phyloP scores from a whole-genome alignment of 1,139 yeast genomes.

The Sugiyamaella novakii region DNA sequence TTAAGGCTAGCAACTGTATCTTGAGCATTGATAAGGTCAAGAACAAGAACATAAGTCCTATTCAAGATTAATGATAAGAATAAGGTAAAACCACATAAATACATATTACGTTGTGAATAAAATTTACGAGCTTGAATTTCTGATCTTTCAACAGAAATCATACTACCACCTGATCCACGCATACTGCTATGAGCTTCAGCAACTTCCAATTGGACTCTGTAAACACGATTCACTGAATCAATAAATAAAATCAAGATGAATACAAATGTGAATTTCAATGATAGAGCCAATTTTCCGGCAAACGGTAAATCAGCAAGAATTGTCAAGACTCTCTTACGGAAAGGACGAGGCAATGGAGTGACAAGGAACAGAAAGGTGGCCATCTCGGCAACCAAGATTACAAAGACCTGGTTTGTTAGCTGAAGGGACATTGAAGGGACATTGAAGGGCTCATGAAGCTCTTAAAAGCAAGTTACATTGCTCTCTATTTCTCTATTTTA shows the following conservation, averaged over 20 bases:
- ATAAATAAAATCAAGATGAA: slow-evolving; percentile 82
- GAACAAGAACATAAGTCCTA: slow-evolving; percentile 83
- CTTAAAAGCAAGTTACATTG: no score
- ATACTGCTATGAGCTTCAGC: slow-evolving; percentile 24
- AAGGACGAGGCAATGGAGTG: slow-evolving; percentile 76
- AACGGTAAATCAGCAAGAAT: slow-evolving; percentile 70
- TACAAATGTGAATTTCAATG: slow-evolving; percentile 78
- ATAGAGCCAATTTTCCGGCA: slow-evolving; percentile 70
- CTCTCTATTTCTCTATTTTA: no score
- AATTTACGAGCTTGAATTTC: slow-evolving; percentile 89
- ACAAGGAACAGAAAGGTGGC: slow-evolving; percentile 78
- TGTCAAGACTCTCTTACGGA: slow-evolving; percentile 68
- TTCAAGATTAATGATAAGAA: slow-evolving; percentile 83
- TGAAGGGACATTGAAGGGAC: neutral
- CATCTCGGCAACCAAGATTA: slow-evolving; percentile 75
- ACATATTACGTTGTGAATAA: slow-evolving; percentile 96
- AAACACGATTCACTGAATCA: slow-evolving; percentile 86
- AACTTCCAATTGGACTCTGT: slow-evolving; percentile 63
- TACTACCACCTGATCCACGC: slow-evolving; percentile 23
- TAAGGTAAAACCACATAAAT: slow-evolving; percentile 91
- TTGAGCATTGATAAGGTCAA: slow-evolving; percentile 70
- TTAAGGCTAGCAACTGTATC: slow-evolving; percentile 39
- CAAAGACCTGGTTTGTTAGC: slow-evolving; percentile 53
- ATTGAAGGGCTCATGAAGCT: neutral
- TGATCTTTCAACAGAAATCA: slow-evolving; percentile 55